Evolutionary conservation across 2,329 filamentous ascomycete genomes (phyloP).

Genomic region (Hymenoscyphus fructigenus): DNA sequence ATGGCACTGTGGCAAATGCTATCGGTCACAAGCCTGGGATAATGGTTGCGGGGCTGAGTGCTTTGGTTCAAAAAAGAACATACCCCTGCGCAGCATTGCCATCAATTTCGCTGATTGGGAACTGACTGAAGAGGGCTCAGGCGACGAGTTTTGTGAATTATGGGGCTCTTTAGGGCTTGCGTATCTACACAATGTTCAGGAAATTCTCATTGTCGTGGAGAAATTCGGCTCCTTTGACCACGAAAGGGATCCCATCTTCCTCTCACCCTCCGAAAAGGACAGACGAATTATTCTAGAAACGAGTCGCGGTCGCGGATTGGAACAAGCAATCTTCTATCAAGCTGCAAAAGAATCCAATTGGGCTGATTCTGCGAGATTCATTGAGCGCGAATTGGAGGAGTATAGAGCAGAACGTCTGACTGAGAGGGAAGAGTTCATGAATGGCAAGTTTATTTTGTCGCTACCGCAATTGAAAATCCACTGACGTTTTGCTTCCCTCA

Average conservation of each 20-base stretch:
- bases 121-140: neutral
- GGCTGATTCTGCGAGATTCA: neutral
- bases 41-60: neutral
- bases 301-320: neutral
- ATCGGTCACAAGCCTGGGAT: neutral
- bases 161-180: neutral
- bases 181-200: neutral
- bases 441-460: neutral
- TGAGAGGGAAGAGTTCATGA: neutral
- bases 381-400: neutral
- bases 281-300: neutral
- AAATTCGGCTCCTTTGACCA: neutral
- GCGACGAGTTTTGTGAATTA: neutral
- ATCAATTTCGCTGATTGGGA: neutral
- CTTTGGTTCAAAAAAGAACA: neutral
- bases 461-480: neutral
- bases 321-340: neutral
- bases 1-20: neutral
- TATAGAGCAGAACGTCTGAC: neutral
- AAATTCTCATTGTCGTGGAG: neutral
- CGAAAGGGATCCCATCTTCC: neutral
- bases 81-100: neutral
- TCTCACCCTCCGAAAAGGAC: neutral
- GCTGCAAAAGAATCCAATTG: neutral
- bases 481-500: neutral